Evolutionary conservation across 495 filamentous ascomycete species (phyloP).

Genomic region (Terfezia claveryi): DNA sequence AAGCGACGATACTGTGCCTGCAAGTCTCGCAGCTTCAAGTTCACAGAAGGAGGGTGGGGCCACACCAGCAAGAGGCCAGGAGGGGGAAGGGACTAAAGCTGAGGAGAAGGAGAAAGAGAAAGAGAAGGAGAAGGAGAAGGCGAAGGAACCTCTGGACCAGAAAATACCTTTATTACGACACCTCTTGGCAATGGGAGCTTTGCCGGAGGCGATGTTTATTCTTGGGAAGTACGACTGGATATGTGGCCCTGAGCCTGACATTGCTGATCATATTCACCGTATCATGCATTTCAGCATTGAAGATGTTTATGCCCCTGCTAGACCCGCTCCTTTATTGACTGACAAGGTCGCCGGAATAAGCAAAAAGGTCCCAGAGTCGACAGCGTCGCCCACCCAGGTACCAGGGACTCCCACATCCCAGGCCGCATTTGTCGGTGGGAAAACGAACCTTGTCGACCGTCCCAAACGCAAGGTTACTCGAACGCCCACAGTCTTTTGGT

Average conservation of each 20-base stretch:
- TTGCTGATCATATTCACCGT: conserved; percentile 57
- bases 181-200: conserved; percentile 70
- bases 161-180: conserved; percentile 67
- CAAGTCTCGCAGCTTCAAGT: conserved; percentile 8
- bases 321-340: background rate
- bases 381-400: background rate
- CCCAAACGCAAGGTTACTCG: conserved; percentile 17
- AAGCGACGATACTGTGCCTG: conserved; percentile 53
- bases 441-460: conserved; percentile 5
- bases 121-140: conserved; percentile 31
- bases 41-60: conserved; percentile 20
- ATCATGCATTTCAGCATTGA: conserved; percentile 59
- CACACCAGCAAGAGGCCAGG: conserved; percentile 21
- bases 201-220: conserved; percentile 84
- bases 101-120: conserved; percentile 22
- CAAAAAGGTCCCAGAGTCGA: background rate
- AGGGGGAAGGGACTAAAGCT: conserved; percentile 6
- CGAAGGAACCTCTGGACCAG: conserved; percentile 71
- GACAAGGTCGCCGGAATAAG: background rate
- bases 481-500: conserved; percentile 16
- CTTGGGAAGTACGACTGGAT: conserved; percentile 84
- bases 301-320: conserved; percentile 32
- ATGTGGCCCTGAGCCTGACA: conserved; percentile 56
- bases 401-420: background rate
- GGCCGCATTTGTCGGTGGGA: background rate